Base-by-base conservation (phyloP, 495 filamentous ascomycete genomes). In the Neurospora sp. region DNA sequence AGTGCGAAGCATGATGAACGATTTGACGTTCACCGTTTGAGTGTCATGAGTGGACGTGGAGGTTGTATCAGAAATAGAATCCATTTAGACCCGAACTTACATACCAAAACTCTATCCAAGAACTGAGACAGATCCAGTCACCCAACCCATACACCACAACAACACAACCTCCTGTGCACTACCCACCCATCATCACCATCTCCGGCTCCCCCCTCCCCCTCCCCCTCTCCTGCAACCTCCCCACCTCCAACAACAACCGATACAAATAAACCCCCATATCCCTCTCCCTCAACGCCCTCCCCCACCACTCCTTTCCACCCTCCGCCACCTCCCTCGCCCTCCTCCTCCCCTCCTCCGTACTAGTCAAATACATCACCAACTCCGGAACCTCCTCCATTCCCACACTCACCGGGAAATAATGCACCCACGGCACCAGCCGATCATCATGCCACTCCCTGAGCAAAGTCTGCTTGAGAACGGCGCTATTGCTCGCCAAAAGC, bases 231-330 rank as follows among this genome's bases (percentile, higher is more conserved):
- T 84, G 82, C 14, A 94, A 82, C 54, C 92, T 83, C 23, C 86
- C 92, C 81, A 92, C 93, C 81, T 94, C 92, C 3, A 94, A 83
- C 72, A 94, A 82, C 70, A 94, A 75, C 70, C 92, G 79, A 75
- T 89, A 87, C 59, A 90, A 85, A 81, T 93, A 94, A 27, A 94
- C 84, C 76, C 90, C 82, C 81, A 94, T 92, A 75, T 94, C 92
- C 72, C 92, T 91, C 69, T 82, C 82, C 70, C 92, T 81, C 39
- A 94, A 79, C 35, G 91, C 90, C 74, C 83, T 87, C 27, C 86
- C 83, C 10, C 89, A 89, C 92, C 92, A 94, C 38, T 85, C 87
- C 69, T 86, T 83, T 3, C 91, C 88, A 62, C 81, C 78, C 75
- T 85, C 82, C 0, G 88, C 92, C 48, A 84, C 83, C 11, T 79